phyloP scores from a whole-genome alignment of 148 eudicot species.

The Silene conica region DNA sequence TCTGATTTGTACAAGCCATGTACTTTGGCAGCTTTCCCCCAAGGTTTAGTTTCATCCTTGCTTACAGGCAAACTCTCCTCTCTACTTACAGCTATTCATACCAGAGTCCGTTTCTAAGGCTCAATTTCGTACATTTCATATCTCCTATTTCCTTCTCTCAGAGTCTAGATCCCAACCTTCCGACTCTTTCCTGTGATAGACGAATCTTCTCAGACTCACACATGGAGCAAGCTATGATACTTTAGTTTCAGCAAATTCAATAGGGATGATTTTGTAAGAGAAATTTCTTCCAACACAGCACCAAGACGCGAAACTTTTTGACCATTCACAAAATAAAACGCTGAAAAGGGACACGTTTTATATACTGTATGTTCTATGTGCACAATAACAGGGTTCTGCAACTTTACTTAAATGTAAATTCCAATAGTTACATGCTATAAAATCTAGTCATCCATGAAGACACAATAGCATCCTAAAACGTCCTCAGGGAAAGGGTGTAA shows the following conservation, averaged over 20 bases:
- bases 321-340: neutral
- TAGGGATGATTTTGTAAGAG: neutral
- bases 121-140: neutral
- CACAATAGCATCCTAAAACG: too few relatives aligned
- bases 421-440: neutral
- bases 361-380: neutral
- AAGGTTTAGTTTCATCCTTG: neutral
- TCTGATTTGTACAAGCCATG: neutral
- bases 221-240: neutral
- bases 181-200: neutral
- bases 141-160: neutral
- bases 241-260: neutral
- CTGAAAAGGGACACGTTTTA: neutral
- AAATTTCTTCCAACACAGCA: neutral
- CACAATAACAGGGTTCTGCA: conserved; percentile 4
- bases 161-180: neutral
- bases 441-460: neutral
- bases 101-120: neutral
- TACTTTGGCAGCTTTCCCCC: neutral
- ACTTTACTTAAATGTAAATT: neutral
- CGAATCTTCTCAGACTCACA: neutral
- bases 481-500: neutral
- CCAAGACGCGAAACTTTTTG: neutral
- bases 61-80: neutral
- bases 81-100: neutral